These are phyloP conservation scores for Phytophthora tentaculata DNA, from an alignment of 352 stramenopile species.

Conservation along the genomic window DNA sequence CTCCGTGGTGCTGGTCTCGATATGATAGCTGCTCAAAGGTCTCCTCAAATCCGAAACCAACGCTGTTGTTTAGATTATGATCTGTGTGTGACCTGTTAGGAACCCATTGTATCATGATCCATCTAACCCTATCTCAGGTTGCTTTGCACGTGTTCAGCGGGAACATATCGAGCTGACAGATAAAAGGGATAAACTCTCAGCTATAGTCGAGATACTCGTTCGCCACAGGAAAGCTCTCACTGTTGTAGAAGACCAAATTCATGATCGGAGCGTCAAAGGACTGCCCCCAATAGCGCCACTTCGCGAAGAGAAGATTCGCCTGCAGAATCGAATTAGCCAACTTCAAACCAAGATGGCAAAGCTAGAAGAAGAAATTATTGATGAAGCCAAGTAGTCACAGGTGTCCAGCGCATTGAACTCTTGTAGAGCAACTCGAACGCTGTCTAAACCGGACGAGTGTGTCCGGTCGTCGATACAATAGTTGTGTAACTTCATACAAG, in stretches of 20 bases:
- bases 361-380: not conserved
- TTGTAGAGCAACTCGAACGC: too few species aligned
- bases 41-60: too few species aligned
- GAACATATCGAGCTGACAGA: not conserved
- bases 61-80: too few species aligned
- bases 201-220: constrained; percentile 5
- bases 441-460: too few species aligned
- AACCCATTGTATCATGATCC: too few species aligned
- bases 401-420: too few species aligned
- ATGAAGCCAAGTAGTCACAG: too few species aligned
- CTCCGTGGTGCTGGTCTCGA: too few species aligned
- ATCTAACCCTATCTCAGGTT: not conserved
- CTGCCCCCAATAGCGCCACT: not conserved
- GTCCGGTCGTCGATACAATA: too few species aligned
- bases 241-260: not conserved
- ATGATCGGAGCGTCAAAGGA: not conserved
- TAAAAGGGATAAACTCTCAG: not conserved
- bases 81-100: too few species aligned
- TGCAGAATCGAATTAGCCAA: not conserved
- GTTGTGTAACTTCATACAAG: too few species aligned
- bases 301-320: not conserved
- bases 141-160: constrained; percentile 2
- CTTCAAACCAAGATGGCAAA: not conserved
- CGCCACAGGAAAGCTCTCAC: not conserved
- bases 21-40: too few species aligned